Conservation (phyloP, 345 rosid genomes). For the Syzygium jambos region DNA sequence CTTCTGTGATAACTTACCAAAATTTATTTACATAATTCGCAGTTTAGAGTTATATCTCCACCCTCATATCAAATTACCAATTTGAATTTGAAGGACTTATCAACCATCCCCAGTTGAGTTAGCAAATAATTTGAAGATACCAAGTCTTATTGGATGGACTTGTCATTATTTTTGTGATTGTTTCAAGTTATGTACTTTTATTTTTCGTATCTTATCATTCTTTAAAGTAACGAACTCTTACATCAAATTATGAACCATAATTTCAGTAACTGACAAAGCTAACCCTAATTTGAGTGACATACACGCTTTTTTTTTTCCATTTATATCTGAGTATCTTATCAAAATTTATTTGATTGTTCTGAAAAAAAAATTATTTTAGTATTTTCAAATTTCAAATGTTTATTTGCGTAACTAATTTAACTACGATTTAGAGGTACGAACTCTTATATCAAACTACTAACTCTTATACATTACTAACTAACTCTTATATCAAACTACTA, state of each 20-base stretch:
- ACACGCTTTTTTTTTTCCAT: neutral
- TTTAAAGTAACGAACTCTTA: neutral
- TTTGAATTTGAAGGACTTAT: neutral
- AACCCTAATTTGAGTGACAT: neutral
- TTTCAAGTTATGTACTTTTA: neutral
- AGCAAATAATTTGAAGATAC: neutral
- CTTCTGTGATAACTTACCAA: neutral
- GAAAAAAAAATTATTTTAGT: neutral
- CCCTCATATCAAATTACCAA: neutral
- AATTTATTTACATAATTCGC: neutral
- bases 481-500: no score
- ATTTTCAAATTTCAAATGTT: neutral
- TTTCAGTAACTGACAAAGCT: neutral
- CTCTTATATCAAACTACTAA: neutral
- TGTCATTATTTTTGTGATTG: neutral
- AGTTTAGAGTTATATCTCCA: neutral
- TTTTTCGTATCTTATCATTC: neutral
- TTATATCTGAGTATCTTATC: neutral
- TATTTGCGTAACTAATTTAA: neutral
- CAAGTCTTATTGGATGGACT: neutral
- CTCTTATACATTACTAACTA: no score
- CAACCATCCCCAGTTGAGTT: neutral
- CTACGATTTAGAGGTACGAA: neutral
- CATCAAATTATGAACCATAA: neutral
- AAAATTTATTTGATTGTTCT: neutral